Percentiles rank a stretch among this genome's conserved stretches.
These are phyloP conservation scores for Tylopilus felleus DNA, from an alignment of 768 basidiomycete genomes.

Conservation along the genomic window DNA sequence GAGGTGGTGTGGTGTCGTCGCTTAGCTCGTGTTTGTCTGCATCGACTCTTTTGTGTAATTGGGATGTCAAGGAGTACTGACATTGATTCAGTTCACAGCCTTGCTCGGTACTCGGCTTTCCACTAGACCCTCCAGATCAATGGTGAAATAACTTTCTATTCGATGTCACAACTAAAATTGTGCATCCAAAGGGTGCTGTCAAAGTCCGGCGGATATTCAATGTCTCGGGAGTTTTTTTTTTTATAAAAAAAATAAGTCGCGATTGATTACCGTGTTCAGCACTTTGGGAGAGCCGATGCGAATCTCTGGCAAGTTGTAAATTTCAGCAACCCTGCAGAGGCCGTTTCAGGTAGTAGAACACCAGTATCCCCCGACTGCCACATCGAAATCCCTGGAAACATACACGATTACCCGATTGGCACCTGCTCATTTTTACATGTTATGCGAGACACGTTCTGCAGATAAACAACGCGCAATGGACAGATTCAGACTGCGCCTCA, in stretches of 20 bases:
- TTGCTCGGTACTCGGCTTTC: constrained; percentile 4
- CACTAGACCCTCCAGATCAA: constrained; percentile 4
- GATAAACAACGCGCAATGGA: constrained; percentile 17
- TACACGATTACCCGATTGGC: constrained; percentile 1
- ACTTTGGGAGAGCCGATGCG: neutral
- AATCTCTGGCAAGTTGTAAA: constrained; percentile 12
- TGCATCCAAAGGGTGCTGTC: constrained; percentile 6
- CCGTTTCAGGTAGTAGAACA: constrained; percentile 3
- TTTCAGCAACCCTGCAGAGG: constrained; percentile 5
- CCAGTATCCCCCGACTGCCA: constrained; percentile 1
- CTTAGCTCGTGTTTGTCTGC: constrained; percentile 3
- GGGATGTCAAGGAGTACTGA: constrained; percentile 4
- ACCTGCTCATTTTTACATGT: constrained; percentile 6
- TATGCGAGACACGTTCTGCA: constrained; percentile 7
- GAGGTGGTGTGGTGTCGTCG: constrained; percentile 3
- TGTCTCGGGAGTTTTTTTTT: neutral
- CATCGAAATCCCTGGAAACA: neutral
- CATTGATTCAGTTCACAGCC: constrained; percentile 12
- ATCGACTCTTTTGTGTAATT: constrained; percentile 9
- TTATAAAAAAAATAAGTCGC: neutral
- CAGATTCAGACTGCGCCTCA: constrained; percentile 22
- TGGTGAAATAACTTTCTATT: constrained; percentile 6
- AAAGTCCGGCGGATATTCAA: neutral
- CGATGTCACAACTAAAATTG: constrained; percentile 23
- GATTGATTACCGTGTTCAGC: neutral